A percentile compares a stretch with the other conserved stretches of the same genome.
Evolutionary conservation across 768 basidiomycete genomes (phyloP).

Genomic region (Trametes maxima): DNA sequence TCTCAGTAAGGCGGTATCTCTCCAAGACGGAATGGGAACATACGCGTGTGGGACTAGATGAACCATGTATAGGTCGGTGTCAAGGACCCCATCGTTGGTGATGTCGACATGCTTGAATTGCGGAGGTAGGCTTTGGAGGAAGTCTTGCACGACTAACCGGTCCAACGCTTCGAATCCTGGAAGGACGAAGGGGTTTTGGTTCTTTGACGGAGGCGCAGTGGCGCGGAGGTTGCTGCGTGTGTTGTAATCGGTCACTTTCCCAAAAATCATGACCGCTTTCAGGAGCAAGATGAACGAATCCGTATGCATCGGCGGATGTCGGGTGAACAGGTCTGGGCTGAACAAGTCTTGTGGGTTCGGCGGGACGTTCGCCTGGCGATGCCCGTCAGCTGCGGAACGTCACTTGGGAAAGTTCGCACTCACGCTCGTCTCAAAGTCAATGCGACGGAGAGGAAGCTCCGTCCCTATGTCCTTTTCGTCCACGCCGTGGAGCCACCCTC

Average conservation of each 20-base stretch:
- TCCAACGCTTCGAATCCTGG: slow-evolving; percentile 74
- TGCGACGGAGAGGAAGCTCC: slow-evolving; percentile 73
- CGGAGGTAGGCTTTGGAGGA: slow-evolving; percentile 71
- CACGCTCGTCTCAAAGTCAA: slow-evolving; percentile 79
- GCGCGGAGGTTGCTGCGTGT: slow-evolving; percentile 73
- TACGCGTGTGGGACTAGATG: slow-evolving; percentile 87
- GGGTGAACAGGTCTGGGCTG: slow-evolving; percentile 63
- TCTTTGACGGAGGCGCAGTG: slow-evolving; percentile 66
- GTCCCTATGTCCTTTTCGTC: slow-evolving; percentile 86
- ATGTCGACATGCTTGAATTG: slow-evolving; percentile 64
- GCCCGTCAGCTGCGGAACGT: slow-evolving; percentile 7
- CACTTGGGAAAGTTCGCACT: slow-evolving; percentile 23
- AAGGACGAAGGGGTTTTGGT: slow-evolving; percentile 69
- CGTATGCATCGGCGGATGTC: slow-evolving; percentile 75
- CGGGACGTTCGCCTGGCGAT: slow-evolving; percentile 26
- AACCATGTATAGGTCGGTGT: slow-evolving; percentile 87
- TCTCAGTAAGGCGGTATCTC: not conserved
- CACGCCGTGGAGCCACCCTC: slow-evolving; percentile 85
- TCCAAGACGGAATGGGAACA: slow-evolving; percentile 36
- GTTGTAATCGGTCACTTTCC: slow-evolving; percentile 82
- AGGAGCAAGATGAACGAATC: slow-evolving; percentile 82
- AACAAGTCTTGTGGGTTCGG: slow-evolving; percentile 78
- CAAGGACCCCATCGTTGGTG: slow-evolving; percentile 58
- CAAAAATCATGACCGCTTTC: slow-evolving; percentile 84
- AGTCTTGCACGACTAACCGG: slow-evolving; percentile 63